Evolutionary conservation across 1,139 yeast genomes (phyloP).

Genomic region (Debaryomycetaceae sp.): DNA sequence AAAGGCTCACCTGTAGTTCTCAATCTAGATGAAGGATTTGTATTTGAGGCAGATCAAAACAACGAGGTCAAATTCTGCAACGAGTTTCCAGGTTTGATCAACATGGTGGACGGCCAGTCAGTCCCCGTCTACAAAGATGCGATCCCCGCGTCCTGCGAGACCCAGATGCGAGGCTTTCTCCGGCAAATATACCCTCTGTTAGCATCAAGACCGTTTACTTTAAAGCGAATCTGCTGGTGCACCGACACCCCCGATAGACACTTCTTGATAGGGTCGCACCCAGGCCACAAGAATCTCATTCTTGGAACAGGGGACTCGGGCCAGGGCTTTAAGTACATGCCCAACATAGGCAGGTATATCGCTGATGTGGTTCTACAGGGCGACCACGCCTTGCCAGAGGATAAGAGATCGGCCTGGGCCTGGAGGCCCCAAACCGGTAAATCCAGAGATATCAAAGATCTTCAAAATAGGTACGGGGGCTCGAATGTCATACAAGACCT

Average conservation of each 20-base stretch:
- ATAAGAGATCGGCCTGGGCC: slow-evolving; percentile 15
- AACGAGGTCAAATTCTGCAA: slow-evolving; percentile 19
- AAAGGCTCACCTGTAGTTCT: slow-evolving; percentile 39
- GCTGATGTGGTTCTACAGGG: slow-evolving; percentile 15
- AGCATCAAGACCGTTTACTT: slow-evolving; percentile 14
- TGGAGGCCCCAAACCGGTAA: slow-evolving; percentile 20
- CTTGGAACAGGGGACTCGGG: slow-evolving; percentile 37
- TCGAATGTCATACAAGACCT: slow-evolving; percentile 18
- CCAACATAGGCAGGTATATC: slow-evolving; percentile 38
- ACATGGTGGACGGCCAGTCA: slow-evolving; percentile 11
- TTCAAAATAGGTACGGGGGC: slow-evolving; percentile 25
- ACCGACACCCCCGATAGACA: slow-evolving; percentile 22
- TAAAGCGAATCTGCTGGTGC: slow-evolving; percentile 22
- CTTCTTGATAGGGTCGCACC: slow-evolving; percentile 18
- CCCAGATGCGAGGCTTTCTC: slow-evolving; percentile 16
- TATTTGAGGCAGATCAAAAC: slow-evolving; percentile 25
- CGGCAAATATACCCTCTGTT: slow-evolving; percentile 15
- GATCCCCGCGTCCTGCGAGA: slow-evolving; percentile 19
- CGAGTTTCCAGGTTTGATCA: slow-evolving; percentile 21
- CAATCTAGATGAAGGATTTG: slow-evolving; percentile 29
- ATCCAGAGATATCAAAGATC: slow-evolving; percentile 9
- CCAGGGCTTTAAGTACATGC: slow-evolving; percentile 40
- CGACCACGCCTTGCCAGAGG: slow-evolving; percentile 9
- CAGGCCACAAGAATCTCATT: slow-evolving; percentile 12
- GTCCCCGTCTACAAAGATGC: slow-evolving; percentile 14